Evolutionary conservation across 495 filamentous ascomycete species (phyloP).

Genomic region (Platismatia glauca): DNA sequence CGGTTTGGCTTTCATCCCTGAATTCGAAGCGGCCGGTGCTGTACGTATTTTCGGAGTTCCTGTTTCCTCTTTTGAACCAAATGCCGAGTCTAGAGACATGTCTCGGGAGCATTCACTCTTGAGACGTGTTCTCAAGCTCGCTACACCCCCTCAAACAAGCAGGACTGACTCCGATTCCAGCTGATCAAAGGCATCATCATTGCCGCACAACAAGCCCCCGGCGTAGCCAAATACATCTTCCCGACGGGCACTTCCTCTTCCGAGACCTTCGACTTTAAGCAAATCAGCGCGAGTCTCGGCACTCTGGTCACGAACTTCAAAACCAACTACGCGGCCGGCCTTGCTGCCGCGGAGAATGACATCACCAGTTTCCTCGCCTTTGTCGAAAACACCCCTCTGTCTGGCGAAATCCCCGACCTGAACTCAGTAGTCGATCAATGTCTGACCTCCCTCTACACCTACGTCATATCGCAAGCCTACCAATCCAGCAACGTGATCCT

Average conservation of each 20-base stretch:
- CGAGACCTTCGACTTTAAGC: not conserved
- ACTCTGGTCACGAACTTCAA: not conserved
- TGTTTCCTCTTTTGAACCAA: no score
- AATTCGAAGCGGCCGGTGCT: not conserved
- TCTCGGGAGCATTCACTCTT: no score
- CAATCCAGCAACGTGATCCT: constrained; percentile 13
- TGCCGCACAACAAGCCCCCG: not conserved
- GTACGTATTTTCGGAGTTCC: no score
- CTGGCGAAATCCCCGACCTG: constrained; percentile 9
- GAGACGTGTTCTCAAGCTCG: no score
- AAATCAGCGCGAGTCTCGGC: not conserved
- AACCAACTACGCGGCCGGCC: not conserved
- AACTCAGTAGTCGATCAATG: constrained; percentile 11
- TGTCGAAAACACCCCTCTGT: constrained; percentile 7
- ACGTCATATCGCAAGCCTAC: constrained; percentile 14
- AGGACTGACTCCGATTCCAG: no score
- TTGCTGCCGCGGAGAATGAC: not conserved
- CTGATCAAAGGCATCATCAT: constrained; percentile 2
- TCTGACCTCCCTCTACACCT: constrained; percentile 7
- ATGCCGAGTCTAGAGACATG: no score
- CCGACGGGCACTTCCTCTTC: not conserved
- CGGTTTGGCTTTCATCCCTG: not conserved
- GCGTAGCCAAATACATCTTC: not conserved
- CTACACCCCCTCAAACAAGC: no score
- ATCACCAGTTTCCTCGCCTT: constrained; percentile 3